Percentiles rank a stretch among this genome's conserved stretches.
Evolutionary conservation across 768 basidiomycete genomes (phyloP).

Genomic region (Lepiota brunneoincarnata): DNA sequence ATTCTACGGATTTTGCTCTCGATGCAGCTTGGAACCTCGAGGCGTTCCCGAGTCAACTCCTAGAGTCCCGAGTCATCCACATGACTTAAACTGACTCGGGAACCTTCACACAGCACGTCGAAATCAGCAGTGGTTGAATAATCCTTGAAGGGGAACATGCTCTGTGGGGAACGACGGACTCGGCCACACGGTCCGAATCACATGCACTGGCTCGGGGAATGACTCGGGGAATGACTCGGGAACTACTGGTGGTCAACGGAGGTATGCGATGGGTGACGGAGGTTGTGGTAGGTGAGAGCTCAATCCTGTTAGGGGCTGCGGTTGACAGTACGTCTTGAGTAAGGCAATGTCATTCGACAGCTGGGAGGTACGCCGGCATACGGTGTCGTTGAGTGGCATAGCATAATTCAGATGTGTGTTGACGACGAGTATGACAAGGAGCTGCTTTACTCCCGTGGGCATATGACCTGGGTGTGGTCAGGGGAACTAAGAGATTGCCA

Average conservation of each 20-base stretch:
- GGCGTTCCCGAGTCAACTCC: constrained; percentile 37
- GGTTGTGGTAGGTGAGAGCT: too few relatives aligned
- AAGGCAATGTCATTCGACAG: too few relatives aligned
- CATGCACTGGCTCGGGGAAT: constrained; percentile 12
- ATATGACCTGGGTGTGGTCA: too few relatives aligned
- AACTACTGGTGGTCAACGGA: constrained; percentile 1
- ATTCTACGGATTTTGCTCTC: constrained; percentile 8
- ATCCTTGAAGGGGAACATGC: neutral
- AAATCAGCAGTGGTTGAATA: neutral
- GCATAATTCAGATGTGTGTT: too few relatives aligned
- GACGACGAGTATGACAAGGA: too few relatives aligned
- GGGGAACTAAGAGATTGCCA: neutral
- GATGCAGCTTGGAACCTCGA: constrained; percentile 1
- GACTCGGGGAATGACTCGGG: constrained; percentile 14
- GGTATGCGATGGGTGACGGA: neutral
- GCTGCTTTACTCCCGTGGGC: too few relatives aligned
- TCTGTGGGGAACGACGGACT: neutral
- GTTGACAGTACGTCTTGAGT: too few relatives aligned
- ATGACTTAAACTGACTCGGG: constrained; percentile 34
- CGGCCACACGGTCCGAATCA: constrained; percentile 1
- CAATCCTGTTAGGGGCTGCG: too few relatives aligned
- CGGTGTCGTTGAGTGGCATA: too few relatives aligned
- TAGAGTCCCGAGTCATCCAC: constrained; percentile 32
- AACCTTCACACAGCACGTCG: constrained; percentile 25
- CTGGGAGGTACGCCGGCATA: too few relatives aligned